phyloP scores from a whole-genome alignment of 176 grass and related monocot species.

The Avena insularis region DNA sequence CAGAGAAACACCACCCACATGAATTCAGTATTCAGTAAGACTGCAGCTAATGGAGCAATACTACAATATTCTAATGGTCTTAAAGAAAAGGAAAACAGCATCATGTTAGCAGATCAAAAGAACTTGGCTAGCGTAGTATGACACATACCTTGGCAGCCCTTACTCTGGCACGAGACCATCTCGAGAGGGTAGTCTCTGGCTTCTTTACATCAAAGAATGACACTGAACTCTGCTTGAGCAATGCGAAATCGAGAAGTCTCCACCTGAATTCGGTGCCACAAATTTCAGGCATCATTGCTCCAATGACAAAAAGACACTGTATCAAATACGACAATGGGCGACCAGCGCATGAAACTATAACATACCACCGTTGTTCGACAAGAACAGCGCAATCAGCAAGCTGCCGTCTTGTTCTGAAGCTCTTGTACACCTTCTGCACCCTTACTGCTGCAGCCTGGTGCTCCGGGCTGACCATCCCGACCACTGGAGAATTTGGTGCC shows the following conservation, averaged over 20 bases:
- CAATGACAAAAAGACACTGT: not conserved
- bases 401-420: conserved; percentile 84
- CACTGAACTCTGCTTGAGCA: conserved; percentile 84
- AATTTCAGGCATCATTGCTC: not conserved
- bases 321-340: not conserved
- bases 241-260: conserved; percentile 83
- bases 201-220: conserved; percentile 83
- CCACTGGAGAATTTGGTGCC: conserved; percentile 43
- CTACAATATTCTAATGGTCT: not conserved
- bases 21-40: conserved; percentile 15
- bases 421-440: conserved; percentile 91
- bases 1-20: not conserved
- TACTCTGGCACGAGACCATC: conserved; percentile 84
- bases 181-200: conserved; percentile 71
- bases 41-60: not conserved
- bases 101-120: not conserved
- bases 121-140: not conserved
- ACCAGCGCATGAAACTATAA: conserved; percentile 34
- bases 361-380: conserved; percentile 89
- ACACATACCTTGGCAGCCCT: conserved; percentile 78
- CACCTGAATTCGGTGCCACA: conserved; percentile 60
- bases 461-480: conserved; percentile 57
- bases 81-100: conserved; percentile 8
- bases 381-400: conserved; percentile 93
- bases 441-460: conserved; percentile 75